Conservation (phyloP, 441 rosid genomes). For the Eruca vesicaria region DNA sequence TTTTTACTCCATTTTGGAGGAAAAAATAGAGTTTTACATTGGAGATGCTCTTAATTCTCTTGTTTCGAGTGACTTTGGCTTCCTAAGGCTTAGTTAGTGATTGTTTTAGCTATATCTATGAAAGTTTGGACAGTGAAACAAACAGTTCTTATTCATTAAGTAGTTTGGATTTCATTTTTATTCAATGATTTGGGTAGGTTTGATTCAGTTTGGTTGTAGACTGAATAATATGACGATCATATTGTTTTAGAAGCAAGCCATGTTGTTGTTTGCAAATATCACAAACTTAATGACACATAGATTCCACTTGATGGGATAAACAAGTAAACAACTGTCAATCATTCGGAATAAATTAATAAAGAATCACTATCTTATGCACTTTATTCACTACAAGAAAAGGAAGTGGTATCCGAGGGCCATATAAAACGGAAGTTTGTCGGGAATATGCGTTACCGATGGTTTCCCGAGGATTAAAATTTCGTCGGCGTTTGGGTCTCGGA, state of each 20-base stretch:
- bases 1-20: too few species aligned
- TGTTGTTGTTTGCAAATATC: constrained; percentile 16
- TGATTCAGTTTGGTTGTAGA: background rate
- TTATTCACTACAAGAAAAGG: too few species aligned
- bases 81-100: background rate
- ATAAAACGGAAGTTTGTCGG: too few species aligned
- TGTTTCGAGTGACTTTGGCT: background rate
- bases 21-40: too few species aligned
- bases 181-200: background rate
- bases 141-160: background rate
- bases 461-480: too few species aligned
- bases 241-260: background rate
- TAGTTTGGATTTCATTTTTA: background rate
- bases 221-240: constrained; percentile 1
- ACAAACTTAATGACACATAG: background rate
- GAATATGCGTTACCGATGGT: too few species aligned
- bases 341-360: constrained; percentile 5
- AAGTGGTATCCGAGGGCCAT: too few species aligned
- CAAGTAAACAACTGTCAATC: constrained; percentile 23
- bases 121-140: background rate
- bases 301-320: constrained; percentile 15
- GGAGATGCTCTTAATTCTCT: background rate
- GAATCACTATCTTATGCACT: constrained; percentile 23
- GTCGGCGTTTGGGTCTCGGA: too few species aligned
- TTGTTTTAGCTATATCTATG: background rate